phyloP scores from a whole-genome alignment of 805 yeast genomes.

The Yarrowia hollandica region DNA sequence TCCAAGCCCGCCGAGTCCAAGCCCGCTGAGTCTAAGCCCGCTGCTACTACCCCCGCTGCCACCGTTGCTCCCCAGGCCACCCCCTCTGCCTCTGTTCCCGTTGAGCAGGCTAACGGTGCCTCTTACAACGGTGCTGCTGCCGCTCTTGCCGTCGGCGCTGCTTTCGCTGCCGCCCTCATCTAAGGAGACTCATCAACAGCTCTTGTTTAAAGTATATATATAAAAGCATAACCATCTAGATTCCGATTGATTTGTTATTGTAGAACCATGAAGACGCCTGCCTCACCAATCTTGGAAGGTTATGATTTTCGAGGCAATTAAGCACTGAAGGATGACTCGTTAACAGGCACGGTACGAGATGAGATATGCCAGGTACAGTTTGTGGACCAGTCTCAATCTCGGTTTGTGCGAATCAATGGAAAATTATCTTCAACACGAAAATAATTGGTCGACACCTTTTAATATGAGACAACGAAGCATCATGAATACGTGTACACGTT shows the following conservation, averaged over 20 bases:
- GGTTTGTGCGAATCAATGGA: too few relatives aligned
- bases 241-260: not conserved
- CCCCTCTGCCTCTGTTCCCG: slow-evolving; percentile 4
- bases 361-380: too few relatives aligned
- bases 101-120: slow-evolving; percentile 28
- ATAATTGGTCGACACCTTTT: too few relatives aligned
- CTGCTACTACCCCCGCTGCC: not conserved
- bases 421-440: too few relatives aligned
- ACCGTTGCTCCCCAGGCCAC: slow-evolving; percentile 19
- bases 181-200: slow-evolving; percentile 16
- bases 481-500: too few relatives aligned
- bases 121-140: slow-evolving; percentile 28
- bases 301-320: too few relatives aligned
- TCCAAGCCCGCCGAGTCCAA: slow-evolving; percentile 14
- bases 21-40: slow-evolving; percentile 4
- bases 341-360: too few relatives aligned
- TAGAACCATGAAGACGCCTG: not conserved
- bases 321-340: too few relatives aligned
- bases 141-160: slow-evolving; percentile 27
- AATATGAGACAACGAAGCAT: too few relatives aligned
- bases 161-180: slow-evolving; percentile 29
- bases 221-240: slow-evolving; percentile 26
- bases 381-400: too few relatives aligned
- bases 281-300: too few relatives aligned
- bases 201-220: slow-evolving; percentile 14